Percentiles rank a stretch among this genome's conserved stretches.
These are phyloP conservation scores for Amanita exitialis DNA, from an alignment of 768 basidiomycete genomes.

Conservation along the genomic window DNA sequence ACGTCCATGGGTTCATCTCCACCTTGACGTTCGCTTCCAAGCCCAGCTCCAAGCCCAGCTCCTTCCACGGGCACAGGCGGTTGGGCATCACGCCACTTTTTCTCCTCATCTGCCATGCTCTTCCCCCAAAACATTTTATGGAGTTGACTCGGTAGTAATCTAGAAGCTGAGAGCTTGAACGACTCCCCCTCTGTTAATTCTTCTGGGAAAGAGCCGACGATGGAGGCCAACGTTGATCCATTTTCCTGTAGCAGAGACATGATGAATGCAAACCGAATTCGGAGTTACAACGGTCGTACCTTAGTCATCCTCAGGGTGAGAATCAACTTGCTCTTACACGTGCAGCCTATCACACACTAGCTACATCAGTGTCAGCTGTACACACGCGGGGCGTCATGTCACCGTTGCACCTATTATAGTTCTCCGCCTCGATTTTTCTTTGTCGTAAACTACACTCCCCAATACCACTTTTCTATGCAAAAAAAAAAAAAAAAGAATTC, in stretches of 20 bases:
- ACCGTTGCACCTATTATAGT: too few relatives aligned
- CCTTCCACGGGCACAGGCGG: too few relatives aligned
- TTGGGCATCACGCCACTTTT: background rate
- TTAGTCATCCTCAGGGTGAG: too few relatives aligned
- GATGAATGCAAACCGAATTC: slow-evolving; percentile 1
- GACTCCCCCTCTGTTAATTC: background rate
- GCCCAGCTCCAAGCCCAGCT: too few relatives aligned
- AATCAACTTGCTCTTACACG: too few relatives aligned
- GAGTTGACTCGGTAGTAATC: slow-evolving; percentile 5
- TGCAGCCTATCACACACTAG: too few relatives aligned
- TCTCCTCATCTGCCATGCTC: slow-evolving; percentile 9
- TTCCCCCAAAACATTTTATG: slow-evolving; percentile 10
- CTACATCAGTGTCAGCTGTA: too few relatives aligned
- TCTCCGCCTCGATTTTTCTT: too few relatives aligned
- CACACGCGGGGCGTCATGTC: too few relatives aligned
- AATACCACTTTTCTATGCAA: too few relatives aligned
- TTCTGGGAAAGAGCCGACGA: background rate
- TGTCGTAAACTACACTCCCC: too few relatives aligned
- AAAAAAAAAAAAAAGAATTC: too few relatives aligned
- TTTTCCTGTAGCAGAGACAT: slow-evolving; percentile 4
- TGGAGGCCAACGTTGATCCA: slow-evolving; percentile 8
- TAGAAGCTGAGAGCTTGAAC: slow-evolving; percentile 1
- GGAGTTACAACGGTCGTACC: slow-evolving; percentile 4
- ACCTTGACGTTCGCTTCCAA: slow-evolving; percentile 2
- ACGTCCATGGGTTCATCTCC: slow-evolving; percentile 6